Conservation (phyloP, 2,329 filamentous ascomycete genomes). For the Orbilia brochopaga region DNA sequence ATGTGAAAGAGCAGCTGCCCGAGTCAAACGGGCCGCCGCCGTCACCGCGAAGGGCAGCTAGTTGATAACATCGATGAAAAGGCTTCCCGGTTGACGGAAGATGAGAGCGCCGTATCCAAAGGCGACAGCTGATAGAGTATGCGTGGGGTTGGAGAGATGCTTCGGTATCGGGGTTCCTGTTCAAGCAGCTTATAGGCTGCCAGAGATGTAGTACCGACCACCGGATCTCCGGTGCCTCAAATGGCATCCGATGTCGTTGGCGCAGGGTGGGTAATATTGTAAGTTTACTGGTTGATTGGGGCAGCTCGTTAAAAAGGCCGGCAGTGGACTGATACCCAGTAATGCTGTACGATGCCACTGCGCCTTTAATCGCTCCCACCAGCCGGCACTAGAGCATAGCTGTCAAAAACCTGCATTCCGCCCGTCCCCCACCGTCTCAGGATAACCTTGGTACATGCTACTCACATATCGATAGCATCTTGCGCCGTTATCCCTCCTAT, state of each 20-base stretch:
- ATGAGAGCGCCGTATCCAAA: not conserved
- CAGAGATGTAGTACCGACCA: not conserved
- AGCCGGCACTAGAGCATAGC: slow-evolving; percentile 5
- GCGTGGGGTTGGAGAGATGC: not conserved
- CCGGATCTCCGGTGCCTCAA: not conserved
- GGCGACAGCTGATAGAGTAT: too few relatives aligned
- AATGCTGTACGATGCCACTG: slow-evolving; percentile 16
- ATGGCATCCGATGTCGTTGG: not conserved
- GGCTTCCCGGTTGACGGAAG: not conserved
- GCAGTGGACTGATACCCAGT: slow-evolving; percentile 14
- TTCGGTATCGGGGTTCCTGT: not conserved
- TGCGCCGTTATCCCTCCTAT: not conserved
- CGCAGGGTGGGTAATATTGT: not conserved
- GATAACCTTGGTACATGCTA: not conserved
- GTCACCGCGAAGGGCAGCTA: not conserved
- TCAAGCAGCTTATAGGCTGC: not conserved
- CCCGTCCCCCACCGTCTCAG: not conserved
- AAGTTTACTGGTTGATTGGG: not conserved
- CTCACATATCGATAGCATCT: not conserved
- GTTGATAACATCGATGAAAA: not conserved
- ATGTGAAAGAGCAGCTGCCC: slow-evolving; percentile 7
- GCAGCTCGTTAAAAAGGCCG: not conserved
- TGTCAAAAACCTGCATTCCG: slow-evolving; percentile 13
- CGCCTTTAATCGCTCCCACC: slow-evolving; percentile 18
- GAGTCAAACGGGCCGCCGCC: not conserved